Percentiles rank a stretch among this genome's conserved stretches.
phyloP scores from a whole-genome alignment of 331 rosid genomes.

The Rhamnella rubrinervis region DNA sequence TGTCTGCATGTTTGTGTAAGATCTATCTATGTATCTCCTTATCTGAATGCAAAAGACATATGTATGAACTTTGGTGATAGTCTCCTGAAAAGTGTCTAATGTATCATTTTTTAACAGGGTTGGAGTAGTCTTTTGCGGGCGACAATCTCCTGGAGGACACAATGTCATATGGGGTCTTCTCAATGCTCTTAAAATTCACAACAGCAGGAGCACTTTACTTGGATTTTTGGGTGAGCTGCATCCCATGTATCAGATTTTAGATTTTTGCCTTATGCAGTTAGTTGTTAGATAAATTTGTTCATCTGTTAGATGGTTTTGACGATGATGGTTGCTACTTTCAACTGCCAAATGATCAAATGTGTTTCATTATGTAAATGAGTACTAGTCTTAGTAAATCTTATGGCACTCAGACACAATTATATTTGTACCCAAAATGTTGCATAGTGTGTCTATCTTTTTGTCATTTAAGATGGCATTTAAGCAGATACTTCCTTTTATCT shows the following conservation, averaged over 20 bases:
- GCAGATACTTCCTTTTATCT: conserved; percentile 18
- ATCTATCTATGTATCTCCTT: no score
- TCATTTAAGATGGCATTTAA: not conserved
- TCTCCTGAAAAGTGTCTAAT: not conserved
- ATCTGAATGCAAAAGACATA: no score
- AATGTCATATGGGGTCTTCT: conserved; percentile 95
- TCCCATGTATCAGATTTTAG: not conserved
- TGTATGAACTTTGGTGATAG: not conserved
- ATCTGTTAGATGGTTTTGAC: not conserved
- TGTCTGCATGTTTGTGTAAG: no score
- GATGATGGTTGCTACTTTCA: not conserved
- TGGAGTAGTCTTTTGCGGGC: conserved; percentile 90
- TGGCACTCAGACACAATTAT: not conserved
- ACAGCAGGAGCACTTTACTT: conserved; percentile 61
- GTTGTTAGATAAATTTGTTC: not conserved
- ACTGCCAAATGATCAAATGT: not conserved
- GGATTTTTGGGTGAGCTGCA: conserved; percentile 79
- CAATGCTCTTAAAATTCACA: conserved; percentile 78
- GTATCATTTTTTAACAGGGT: conserved; percentile 50
- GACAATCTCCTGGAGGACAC: conserved; percentile 99
- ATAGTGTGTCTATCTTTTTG: not conserved
- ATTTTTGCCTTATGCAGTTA: conserved; percentile 1
- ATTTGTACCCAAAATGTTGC: not conserved
- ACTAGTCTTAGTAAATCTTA: not conserved
- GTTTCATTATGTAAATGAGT: not conserved